phyloP scores from a whole-genome alignment of 768 basidiomycete genomes.

The Rhizopogon roseolus region DNA sequence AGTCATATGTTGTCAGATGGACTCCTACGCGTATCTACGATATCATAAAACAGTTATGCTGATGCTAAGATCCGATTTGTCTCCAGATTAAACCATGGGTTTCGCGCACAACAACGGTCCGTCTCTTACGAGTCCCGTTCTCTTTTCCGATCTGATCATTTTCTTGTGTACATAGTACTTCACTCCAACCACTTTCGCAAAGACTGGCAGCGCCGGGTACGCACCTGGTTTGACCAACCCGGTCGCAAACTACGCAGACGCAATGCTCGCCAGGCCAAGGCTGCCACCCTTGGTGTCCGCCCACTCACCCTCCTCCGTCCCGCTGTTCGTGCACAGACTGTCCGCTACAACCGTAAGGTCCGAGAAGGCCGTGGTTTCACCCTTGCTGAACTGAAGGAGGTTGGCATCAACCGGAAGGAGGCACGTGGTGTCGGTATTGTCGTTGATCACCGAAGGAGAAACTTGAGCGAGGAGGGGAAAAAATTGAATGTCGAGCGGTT shows the following conservation, averaged over 20 bases:
- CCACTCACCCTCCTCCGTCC: conserved; percentile 91
- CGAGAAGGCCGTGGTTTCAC: conserved; percentile 98
- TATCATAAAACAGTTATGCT: conserved; percentile 3
- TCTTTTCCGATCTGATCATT: conserved; percentile 12
- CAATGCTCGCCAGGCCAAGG: conserved; percentile 87
- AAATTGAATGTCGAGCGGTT: conserved; percentile 91
- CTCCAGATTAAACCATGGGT: conserved; percentile 29
- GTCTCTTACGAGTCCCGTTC: conserved; percentile 15
- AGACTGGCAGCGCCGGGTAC: conserved; percentile 97
- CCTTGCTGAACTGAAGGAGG: conserved; percentile 89
- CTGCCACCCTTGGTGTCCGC: conserved; percentile 85
- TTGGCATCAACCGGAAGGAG: conserved; percentile 91
- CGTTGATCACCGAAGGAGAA: conserved; percentile 96
- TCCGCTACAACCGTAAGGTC: conserved; percentile 97
- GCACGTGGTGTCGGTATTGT: conserved; percentile 90
- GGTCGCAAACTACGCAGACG: conserved; percentile 96
- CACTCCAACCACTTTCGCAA: conserved; percentile 95
- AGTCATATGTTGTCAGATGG: conserved; percentile 13
- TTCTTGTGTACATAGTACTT: conserved; percentile 51
- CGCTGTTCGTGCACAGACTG: conserved; percentile 92
- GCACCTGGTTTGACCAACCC: conserved; percentile 99
- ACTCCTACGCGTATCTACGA: background rate
- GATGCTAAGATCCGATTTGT: conserved; percentile 4
- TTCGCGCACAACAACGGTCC: conserved; percentile 32
- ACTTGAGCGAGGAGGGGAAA: conserved; percentile 96